Evolutionary conservation across 805 yeast genomes (phyloP), one percentile per base, ranked within the genome.

Genomic region (Ogataea salicorniae): DNA sequence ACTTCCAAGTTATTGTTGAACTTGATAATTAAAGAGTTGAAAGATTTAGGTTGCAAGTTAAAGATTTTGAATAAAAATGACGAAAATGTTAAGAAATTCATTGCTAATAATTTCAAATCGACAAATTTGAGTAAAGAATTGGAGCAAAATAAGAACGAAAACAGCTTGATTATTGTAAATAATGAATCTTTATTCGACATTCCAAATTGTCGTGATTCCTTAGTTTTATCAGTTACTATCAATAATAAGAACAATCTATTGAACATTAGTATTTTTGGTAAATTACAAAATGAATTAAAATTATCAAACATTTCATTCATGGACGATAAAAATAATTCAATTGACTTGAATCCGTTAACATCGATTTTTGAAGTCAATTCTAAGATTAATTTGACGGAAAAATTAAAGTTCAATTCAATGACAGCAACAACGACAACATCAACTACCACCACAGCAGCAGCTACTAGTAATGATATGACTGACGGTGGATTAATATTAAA

Each of bases 1-100:
- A 73, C 79, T 1, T 75, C 76, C 23, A 67, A 69, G 62, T 67
- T 79, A 42, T 68, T 77, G 41, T 75, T 77, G 46, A 78, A 79
- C 51, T 66, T 79, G 68, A 68, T 79, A 7, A 63, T 75, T n/a
- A 78, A 75, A 52, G 83, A 79, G 51, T 63, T 79, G 46, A 66
- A 63, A 34, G 59, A 55, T 15, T 68, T 69, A 47, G 68, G 70
- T 0, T 71, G 79, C 43, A 59, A 61, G 36, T 67, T 71, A 45
- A 60, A 72, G 34, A 59, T 66, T 20, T 48, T 66, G 16, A 60
- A 62, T 37, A 51, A 52, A 11, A 43, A 46, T 17, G 61, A 61
- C 31, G 16, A 46, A 22, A 41, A 48, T 3, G 59, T 56, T 16
- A 49, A 54, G 23, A 38, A 51, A 15, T 61, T 63, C 38, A 46